Conservation (phyloP, 345 rosid genomes). For the Heritiera fomes region DNA sequence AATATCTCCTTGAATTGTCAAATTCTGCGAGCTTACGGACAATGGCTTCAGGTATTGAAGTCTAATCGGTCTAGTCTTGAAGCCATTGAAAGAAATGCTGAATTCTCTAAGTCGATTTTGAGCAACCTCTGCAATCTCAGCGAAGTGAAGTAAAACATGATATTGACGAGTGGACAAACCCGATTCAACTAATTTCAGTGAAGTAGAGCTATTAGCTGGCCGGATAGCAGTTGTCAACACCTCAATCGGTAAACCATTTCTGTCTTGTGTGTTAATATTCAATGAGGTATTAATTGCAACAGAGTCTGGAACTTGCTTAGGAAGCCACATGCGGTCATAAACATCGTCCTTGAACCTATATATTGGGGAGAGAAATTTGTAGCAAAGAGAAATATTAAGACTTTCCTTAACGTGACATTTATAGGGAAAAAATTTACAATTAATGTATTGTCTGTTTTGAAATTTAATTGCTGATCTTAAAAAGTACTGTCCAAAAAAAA, state of each 20-base stretch:
- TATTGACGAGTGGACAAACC: neutral
- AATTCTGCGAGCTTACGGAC: neutral
- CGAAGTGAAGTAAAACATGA: constrained; percentile 23
- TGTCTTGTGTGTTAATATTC: no score
- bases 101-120: constrained; percentile 14
- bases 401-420: no score
- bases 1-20: neutral
- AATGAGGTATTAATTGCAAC: no score
- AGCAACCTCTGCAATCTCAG: constrained; percentile 2
- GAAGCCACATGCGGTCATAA: constrained; percentile 6
- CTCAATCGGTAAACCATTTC: no score
- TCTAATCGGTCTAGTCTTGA: neutral
- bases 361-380: neutral
- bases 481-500: no score
- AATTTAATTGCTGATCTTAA: no score
- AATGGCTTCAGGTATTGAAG: constrained; percentile 27
- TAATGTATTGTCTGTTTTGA: no score
- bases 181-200: no score
- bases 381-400: no score
- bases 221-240: no score
- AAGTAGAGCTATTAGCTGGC: no score
- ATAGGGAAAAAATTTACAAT: no score
- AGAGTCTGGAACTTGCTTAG: fast-evolving
- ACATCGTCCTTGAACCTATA: neutral
- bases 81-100: neutral